These are phyloP conservation scores for Lipomyces yamanashiensis DNA, from an alignment of 805 yeast species.

Conservation along the genomic window DNA sequence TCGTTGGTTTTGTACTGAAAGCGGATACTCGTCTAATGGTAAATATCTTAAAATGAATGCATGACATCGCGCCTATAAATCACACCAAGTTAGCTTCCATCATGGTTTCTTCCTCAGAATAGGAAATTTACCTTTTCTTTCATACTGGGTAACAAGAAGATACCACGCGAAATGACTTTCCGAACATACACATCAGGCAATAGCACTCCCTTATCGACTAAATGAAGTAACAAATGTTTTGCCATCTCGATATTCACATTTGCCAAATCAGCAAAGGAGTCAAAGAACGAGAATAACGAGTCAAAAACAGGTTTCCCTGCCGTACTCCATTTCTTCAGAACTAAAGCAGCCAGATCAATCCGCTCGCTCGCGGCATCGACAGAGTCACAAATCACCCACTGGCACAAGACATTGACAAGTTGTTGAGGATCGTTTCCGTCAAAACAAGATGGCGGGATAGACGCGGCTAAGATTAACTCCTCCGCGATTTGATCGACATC, in stretches of 20 bases:
- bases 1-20: slow-evolving; percentile 24
- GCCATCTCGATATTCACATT: slow-evolving; percentile 48
- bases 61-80: slow-evolving; percentile 55
- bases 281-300: slow-evolving; percentile 40
- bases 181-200: slow-evolving; percentile 72
- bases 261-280: slow-evolving; percentile 17
- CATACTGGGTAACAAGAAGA: slow-evolving; percentile 54
- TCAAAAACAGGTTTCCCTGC: slow-evolving; percentile 39
- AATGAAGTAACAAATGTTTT: slow-evolving; percentile 49
- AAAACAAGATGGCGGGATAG: slow-evolving; percentile 36
- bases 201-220: slow-evolving; percentile 55
- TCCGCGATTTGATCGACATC: slow-evolving; percentile 30
- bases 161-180: slow-evolving; percentile 82
- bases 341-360: slow-evolving; percentile 36
- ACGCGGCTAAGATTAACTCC: slow-evolving; percentile 34
- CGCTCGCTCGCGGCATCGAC: slow-evolving; percentile 34
- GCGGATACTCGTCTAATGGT: slow-evolving; percentile 38
- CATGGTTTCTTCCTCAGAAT: slow-evolving; percentile 18
- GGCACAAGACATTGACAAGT: slow-evolving; percentile 37
- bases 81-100: slow-evolving; percentile 39
- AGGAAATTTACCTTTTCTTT: slow-evolving; percentile 5
- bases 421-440: slow-evolving; percentile 25
- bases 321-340: slow-evolving; percentile 29
- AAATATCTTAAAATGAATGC: slow-evolving; percentile 53
- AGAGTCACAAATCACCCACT: slow-evolving; percentile 40